Evolutionary conservation across 305 asterid genomes (phyloP).

Genomic region (Fraxinus baroniana): DNA sequence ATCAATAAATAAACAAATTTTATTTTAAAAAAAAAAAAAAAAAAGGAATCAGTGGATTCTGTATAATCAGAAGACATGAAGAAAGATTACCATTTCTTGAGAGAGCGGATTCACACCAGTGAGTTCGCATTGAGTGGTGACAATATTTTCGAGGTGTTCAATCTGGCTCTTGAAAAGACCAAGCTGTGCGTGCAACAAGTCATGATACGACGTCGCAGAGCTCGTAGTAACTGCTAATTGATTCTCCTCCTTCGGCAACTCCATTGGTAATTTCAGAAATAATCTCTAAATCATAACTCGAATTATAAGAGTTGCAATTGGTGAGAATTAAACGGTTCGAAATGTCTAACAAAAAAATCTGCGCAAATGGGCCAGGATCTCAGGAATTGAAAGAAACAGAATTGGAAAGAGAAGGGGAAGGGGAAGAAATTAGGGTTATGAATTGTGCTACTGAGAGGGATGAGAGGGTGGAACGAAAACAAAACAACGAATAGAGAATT

Average conservation of each 20-base stretch:
- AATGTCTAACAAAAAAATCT: neutral
- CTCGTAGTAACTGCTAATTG: conserved; percentile 34
- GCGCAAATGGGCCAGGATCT: neutral
- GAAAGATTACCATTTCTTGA: conserved; percentile 75
- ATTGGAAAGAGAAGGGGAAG: neutral
- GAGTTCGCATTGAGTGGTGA: conserved; percentile 73
- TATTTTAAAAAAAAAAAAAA: neutral
- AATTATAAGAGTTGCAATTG: neutral
- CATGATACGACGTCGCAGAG: conserved; percentile 48
- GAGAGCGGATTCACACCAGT: conserved; percentile 97
- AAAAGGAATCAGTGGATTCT: neutral
- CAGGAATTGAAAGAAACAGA: neutral
- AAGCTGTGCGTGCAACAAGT: conserved; percentile 61
- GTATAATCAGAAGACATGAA: neutral
- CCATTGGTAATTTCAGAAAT: conserved; percentile 21
- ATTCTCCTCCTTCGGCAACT: conserved; percentile 32
- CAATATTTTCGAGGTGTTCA: conserved; percentile 70
- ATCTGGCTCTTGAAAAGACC: conserved; percentile 63
- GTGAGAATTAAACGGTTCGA: neutral
- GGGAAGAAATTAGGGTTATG: conserved; percentile 5
- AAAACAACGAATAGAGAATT: neutral
- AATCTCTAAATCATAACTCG: neutral
- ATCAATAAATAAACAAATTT: conserved; percentile 9
- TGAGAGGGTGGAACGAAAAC: neutral
- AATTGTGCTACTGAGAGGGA: neutral